Conservation (phyloP, 73 alveolate species). For the Tetrahymena borealis region DNA sequence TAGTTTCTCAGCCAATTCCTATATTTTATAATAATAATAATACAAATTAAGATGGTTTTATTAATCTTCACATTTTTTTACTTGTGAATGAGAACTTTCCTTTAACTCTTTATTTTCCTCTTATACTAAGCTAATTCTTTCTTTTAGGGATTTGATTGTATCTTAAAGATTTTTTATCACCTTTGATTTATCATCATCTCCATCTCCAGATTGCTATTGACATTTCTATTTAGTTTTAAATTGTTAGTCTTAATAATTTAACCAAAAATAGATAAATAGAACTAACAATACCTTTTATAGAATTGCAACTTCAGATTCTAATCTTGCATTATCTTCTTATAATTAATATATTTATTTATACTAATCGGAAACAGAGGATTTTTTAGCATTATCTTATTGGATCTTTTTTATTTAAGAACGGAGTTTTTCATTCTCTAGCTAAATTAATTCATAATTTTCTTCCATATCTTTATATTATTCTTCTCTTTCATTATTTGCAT, state of each 20-base stretch:
- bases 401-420: not conserved
- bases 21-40: no score
- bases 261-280: not conserved
- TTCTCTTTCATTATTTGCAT: not conserved
- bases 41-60: no score
- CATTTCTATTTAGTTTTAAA: not conserved
- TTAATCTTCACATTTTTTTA: no score
- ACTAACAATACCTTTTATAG: not conserved
- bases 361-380: not conserved
- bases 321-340: not conserved
- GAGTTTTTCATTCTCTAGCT: not conserved
- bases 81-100: not conserved
- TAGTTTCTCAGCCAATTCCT: not conserved
- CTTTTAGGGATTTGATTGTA: not conserved
- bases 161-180: not conserved
- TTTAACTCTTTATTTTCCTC: not conserved
- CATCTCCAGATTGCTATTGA: not conserved
- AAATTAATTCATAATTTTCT: not conserved
- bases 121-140: not conserved
- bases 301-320: not conserved
- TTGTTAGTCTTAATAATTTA: not conserved
- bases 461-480: not conserved
- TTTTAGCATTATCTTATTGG: not conserved
- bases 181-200: not conserved
- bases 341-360: not conserved